Percentiles rank a stretch among this genome's conserved stretches.
These are phyloP conservation scores for Wickerhamomyces sp. DNA, from an alignment of 1,139 yeast species.

Conservation along the genomic window DNA sequence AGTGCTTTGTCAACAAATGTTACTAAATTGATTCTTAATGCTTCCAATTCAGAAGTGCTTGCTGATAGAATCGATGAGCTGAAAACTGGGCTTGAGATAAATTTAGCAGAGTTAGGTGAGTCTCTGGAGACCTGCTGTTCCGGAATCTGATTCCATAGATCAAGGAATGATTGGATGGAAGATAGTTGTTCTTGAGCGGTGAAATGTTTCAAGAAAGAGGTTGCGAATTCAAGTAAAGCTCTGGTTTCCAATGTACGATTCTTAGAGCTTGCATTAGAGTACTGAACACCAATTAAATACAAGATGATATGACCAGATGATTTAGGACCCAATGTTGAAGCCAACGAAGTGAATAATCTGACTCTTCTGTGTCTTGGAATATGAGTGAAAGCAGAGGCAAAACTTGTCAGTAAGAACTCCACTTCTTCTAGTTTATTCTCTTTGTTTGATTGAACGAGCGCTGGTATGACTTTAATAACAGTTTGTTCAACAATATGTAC, in stretches of 20 bases:
- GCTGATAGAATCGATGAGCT: conserved; percentile 56
- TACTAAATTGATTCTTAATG: conserved; percentile 48
- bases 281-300: conserved; percentile 78
- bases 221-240: conserved; percentile 64
- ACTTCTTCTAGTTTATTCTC: conserved; percentile 53
- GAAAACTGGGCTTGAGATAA: conserved; percentile 56
- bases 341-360: conserved; percentile 71
- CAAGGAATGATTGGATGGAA: conserved; percentile 53
- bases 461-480: conserved; percentile 85
- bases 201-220: conserved; percentile 65
- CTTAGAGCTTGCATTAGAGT: conserved; percentile 46
- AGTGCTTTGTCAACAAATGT: conserved; percentile 48
- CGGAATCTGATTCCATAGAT: conserved; percentile 52
- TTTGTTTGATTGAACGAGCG: conserved; percentile 63
- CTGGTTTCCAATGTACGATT: conserved; percentile 63
- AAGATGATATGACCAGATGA: conserved; percentile 67
- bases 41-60: conserved; percentile 43
- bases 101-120: conserved; percentile 33
- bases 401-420: conserved; percentile 82
- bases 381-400: conserved; percentile 89
- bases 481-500: conserved; percentile 92
- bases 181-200: conserved; percentile 62
- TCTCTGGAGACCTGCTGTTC: conserved; percentile 30
- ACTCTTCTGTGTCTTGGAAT: conserved; percentile 96
- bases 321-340: conserved; percentile 69